Percentiles rank a stretch among this genome's conserved stretches.
Conservation (phyloP, 106 monocot species). For the Triglochin maritima region DNA sequence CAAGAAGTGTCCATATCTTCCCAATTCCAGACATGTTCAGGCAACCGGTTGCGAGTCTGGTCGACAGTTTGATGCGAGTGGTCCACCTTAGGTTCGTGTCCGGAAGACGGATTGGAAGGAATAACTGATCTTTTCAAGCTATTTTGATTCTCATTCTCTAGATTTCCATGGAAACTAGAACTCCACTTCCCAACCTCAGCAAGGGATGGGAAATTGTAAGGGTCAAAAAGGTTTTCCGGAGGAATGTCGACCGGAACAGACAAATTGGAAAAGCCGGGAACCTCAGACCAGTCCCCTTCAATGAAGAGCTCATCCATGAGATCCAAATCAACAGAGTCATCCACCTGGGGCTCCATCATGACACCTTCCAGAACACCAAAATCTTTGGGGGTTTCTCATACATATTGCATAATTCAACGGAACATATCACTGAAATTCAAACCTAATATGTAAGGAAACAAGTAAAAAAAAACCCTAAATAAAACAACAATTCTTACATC, state of each 20-base stretch:
- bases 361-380: slow-evolving; percentile 12
- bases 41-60: too few species aligned
- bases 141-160: not conserved
- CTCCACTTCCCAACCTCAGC: not conserved
- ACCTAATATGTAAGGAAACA: slow-evolving; percentile 1
- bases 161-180: not conserved
- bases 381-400: slow-evolving; percentile 1
- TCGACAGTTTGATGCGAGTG: not conserved
- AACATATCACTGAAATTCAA: not conserved
- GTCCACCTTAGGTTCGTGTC: not conserved
- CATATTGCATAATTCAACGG: not conserved
- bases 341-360: slow-evolving; percentile 1
- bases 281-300: slow-evolving; percentile 8
- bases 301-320: slow-evolving; percentile 22
- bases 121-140: not conserved
- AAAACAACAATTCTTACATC: too few species aligned
- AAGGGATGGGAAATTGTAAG: not conserved
- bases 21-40: too few species aligned
- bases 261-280: not conserved
- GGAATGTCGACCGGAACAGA: not conserved
- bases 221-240: not conserved
- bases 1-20: not conserved
- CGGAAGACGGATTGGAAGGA: not conserved
- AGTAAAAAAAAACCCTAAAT: not conserved
- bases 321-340: slow-evolving; percentile 11